Conservation (phyloP, 2,329 filamentous ascomycete species). For the Teratosphaeriaceae sp. region DNA sequence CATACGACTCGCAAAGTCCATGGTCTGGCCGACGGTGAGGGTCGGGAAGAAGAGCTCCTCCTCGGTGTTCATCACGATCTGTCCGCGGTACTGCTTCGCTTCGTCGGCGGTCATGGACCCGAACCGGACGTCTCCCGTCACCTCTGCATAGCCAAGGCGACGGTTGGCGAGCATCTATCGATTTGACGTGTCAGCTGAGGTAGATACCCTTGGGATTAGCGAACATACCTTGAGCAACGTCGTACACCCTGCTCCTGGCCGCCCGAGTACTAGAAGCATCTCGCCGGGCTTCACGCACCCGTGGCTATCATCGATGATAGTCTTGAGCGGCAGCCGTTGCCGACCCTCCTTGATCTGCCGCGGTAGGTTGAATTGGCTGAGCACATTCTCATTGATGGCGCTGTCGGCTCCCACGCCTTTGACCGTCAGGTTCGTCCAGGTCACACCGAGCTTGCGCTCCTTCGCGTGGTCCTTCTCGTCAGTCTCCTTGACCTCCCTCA, state of each 20-base stretch:
- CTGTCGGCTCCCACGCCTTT: conserved; percentile 56
- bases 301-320: conserved; percentile 57
- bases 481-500: conserved; percentile 39
- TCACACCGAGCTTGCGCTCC: conserved; percentile 51
- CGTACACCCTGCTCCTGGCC: conserved; percentile 46
- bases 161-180: conserved; percentile 59
- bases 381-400: conserved; percentile 55
- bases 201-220: no score
- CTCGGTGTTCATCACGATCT: conserved; percentile 41
- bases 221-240: conserved; percentile 57
- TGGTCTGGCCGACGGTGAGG: conserved; percentile 62
- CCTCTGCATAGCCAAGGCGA: conserved; percentile 34
- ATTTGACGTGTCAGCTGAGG: background rate
- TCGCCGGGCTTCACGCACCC: conserved; percentile 61
- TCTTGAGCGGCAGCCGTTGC: conserved; percentile 52
- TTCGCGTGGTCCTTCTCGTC: conserved; percentile 42
- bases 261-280: conserved; percentile 28
- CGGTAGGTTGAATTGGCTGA: conserved; percentile 46
- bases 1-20: conserved; percentile 47
- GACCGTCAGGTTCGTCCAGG: conserved; percentile 60
- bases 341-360: conserved; percentile 34
- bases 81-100: conserved; percentile 38
- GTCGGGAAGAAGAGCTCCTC: conserved; percentile 49
- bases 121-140: conserved; percentile 51
- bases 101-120: conserved; percentile 41